Evolutionary conservation across 164 flowering plant species (phyloP).

Genomic region (Kingdonia uniflora): DNA sequence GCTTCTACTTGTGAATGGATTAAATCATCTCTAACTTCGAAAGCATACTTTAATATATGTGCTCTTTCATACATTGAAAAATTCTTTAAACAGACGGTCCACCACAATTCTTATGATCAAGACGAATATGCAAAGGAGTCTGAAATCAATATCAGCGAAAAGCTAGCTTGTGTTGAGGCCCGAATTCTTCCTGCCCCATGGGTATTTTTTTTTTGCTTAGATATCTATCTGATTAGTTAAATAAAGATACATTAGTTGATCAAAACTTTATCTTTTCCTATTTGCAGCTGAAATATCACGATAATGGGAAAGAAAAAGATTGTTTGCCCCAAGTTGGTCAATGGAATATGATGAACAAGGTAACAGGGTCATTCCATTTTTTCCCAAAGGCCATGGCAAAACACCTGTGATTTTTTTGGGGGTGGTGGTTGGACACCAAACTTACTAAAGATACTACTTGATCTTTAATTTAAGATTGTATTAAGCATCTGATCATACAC

Average conservation of each 20-base stretch:
- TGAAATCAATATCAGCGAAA: conserved; percentile 69
- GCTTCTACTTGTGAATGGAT: too few relatives aligned
- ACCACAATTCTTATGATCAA: conserved; percentile 57
- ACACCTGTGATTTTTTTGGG: too few relatives aligned
- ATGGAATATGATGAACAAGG: conserved; percentile 94
- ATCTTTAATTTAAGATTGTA: background rate
- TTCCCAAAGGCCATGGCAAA: background rate
- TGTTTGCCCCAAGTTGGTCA: conserved; percentile 86
- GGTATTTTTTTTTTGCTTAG: conserved; percentile 30
- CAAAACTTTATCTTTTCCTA: background rate
- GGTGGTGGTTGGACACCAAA: too few relatives aligned
- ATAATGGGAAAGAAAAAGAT: conserved; percentile 70
- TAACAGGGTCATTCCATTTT: conserved; percentile 5
- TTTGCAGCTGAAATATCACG: conserved; percentile 72
- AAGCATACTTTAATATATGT: too few relatives aligned
- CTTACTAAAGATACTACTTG: too few relatives aligned
- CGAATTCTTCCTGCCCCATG: conserved; percentile 83
- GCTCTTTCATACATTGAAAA: too few relatives aligned
- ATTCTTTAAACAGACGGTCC: conserved; percentile 42
- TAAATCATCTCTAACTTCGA: too few relatives aligned
- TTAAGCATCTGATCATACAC: conserved; percentile 1
- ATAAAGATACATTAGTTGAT: background rate
- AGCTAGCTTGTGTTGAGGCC: conserved; percentile 66
- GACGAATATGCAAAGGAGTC: conserved; percentile 76
- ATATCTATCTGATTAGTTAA: background rate